Base-by-base conservation (phyloP, 1,284 basidiomycete species). In the Trichosporon asahii region DNA sequence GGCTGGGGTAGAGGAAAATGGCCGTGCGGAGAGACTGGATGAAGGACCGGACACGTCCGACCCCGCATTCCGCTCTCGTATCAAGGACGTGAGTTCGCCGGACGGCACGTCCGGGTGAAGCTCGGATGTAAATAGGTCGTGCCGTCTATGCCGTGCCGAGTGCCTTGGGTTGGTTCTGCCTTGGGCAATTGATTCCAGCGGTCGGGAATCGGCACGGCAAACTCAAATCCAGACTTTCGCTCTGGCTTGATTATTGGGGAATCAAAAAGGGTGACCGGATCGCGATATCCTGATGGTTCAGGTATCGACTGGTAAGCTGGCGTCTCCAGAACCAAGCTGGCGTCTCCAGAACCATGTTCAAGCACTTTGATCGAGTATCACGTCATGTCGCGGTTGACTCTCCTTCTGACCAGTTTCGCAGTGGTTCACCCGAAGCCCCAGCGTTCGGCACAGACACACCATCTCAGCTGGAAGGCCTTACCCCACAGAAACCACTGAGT, bases 41-140 rank as follows among this genome's bases (percentile, higher is more conserved):
- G 40, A 18, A n/a, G 40, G 18, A 33, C 27, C 27, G 27, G 57
- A 18, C 57, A 29, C 27, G 57, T 61, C 57, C 57, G 49, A 53
- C 49, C 49, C 49, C 49, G 23, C 49, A 53, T 53, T 53, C 9
- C 49, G 18, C 12, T 53, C 33, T 18, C 57, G 57, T 61, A 61
- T 61, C 57, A 61, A 31, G 57, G 57, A 61, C 57, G 57, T 61
- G 29, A 33, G 57, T 61, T 61, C 29, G 29, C 57, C 57, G 57
- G 29, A 18, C 2, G 29, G 27, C 57, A 61, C 27, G 57, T 18
- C 27, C 27, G 27, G 57, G 29, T 61, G 21, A 53, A 53, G 49
- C 49, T 53, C 49, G 49, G 49, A 53, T 21, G 49, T 25, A 23
- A 53, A 18, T 23, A n/a, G 8, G 15, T n/a, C 15, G 15, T 53